A percentile compares a stretch with the other conserved stretches of the same genome.
Conservation (phyloP, 371 early-diverging fungal genomes). For the Mucor velutinosus region DNA sequence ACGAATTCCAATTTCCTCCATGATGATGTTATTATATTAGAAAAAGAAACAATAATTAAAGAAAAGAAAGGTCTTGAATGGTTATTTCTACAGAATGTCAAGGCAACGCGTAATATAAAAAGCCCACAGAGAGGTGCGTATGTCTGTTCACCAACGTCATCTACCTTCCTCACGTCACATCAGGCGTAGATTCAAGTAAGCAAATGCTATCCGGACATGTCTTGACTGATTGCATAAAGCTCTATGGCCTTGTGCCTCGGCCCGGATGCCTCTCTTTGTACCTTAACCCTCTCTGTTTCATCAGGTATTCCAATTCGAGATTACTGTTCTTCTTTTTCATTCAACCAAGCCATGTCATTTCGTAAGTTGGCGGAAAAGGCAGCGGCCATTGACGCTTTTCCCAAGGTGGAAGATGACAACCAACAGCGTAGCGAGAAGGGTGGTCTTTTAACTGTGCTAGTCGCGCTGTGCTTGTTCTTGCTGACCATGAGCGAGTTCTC, state of each 20-base stretch:
- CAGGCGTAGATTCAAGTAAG: neutral
- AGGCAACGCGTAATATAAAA: constrained; percentile 3
- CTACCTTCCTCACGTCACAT: neutral
- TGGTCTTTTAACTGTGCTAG: constrained; percentile 76
- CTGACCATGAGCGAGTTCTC: constrained; percentile 70
- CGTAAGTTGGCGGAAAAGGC: constrained; percentile 31
- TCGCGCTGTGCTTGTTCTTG: constrained; percentile 63
- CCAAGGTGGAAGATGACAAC: constrained; percentile 83
- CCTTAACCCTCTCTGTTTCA: too few species aligned
- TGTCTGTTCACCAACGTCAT: neutral
- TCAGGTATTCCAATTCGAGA: neutral
- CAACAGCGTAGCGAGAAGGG: constrained; percentile 78
- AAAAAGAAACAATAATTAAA: neutral
- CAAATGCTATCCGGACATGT: neutral
- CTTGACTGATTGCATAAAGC: neutral
- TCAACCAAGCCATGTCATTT: constrained; percentile 18
- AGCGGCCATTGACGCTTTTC: constrained; percentile 81
- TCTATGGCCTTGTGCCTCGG: neutral
- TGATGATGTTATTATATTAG: constrained; percentile 2
- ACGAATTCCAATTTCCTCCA: constrained; percentile 53
- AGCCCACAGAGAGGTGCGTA: neutral
- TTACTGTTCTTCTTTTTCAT: neutral
- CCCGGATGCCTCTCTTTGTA: neutral
- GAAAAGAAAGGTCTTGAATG: neutral
- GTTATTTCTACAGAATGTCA: neutral